A percentile compares a stretch with the other conserved stretches of the same genome.
Evolutionary conservation across 805 yeast genomes (phyloP).

Genomic region (Pichia thaimueangensis): DNA sequence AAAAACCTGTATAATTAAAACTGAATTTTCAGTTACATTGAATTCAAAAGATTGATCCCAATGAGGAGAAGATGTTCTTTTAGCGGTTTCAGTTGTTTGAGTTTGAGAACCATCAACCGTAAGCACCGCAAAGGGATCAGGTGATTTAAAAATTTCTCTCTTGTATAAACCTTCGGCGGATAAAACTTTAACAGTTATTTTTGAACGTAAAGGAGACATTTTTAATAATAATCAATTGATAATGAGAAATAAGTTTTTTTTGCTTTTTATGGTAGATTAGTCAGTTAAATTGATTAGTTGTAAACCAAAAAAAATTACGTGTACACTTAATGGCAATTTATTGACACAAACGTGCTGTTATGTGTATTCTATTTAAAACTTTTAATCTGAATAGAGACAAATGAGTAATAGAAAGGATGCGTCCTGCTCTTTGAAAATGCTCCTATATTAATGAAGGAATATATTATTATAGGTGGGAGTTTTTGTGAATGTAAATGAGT

Average conservation of each 20-base stretch:
- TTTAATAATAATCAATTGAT: neutral
- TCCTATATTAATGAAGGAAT: no score
- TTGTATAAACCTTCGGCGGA: slow-evolving; percentile 96
- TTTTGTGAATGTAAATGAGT: no score
- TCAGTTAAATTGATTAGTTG: no score
- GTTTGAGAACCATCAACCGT: slow-evolving; percentile 98
- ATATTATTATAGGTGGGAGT: no score
- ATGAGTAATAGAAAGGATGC: no score
- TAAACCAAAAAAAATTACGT: no score
- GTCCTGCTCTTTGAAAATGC: no score
- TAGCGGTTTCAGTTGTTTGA: slow-evolving; percentile 87
- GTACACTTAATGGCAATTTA: no score
- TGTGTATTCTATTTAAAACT: no score
- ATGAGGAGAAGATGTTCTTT: slow-evolving; percentile 91
- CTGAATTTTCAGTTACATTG: slow-evolving; percentile 69
- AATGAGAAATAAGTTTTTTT: neutral
- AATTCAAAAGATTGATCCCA: slow-evolving; percentile 94
- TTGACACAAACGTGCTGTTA: no score
- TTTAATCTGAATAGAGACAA: no score
- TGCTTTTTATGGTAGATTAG: no score
- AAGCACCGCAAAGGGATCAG: slow-evolving; percentile 96
- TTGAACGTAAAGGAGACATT: slow-evolving; percentile 17
- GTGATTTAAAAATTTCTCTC: slow-evolving; percentile 90
- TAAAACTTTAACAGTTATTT: slow-evolving; percentile 65
- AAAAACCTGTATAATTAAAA: slow-evolving; percentile 87